phyloP scores from a whole-genome alignment of 306 rosid genomes.

The Vigna nakashimae region DNA sequence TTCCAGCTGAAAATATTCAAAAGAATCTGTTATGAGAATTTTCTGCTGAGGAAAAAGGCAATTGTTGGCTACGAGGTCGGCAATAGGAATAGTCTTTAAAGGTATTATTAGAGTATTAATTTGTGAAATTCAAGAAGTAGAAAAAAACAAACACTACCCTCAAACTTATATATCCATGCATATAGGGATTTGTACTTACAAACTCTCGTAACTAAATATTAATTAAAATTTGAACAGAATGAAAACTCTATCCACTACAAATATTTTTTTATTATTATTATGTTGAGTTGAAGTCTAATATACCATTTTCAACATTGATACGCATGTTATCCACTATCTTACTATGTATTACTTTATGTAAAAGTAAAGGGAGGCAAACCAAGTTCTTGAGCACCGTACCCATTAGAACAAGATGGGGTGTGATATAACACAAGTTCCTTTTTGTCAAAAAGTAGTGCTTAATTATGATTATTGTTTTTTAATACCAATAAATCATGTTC shows the following conservation, averaged over 20 bases:
- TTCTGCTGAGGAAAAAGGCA: too few species aligned
- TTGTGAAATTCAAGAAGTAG: too few species aligned
- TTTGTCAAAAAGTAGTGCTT: conserved; percentile 32
- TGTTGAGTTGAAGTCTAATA: background rate
- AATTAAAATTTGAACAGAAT: background rate
- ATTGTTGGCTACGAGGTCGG: too few species aligned
- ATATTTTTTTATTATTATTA: background rate
- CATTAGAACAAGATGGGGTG: conserved; percentile 23
- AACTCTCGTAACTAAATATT: background rate
- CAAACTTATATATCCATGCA: too few species aligned
- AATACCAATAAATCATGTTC: conserved; percentile 37
- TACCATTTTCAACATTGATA: background rate
- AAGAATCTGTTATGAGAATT: too few species aligned
- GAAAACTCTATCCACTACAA: background rate
- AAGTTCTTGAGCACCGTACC: conserved; percentile 52
- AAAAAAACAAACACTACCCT: too few species aligned
- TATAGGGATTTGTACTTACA: background rate
- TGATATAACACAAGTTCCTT: background rate
- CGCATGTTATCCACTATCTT: conserved; percentile 36
- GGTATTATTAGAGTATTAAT: too few species aligned
- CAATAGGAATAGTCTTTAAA: too few species aligned
- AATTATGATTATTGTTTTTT: background rate
- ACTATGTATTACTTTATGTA: background rate
- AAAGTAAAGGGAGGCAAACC: background rate
- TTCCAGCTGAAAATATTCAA: too few species aligned